Conservation (phyloP, 163 green algal genomes). For the Scenedesmus sp. region DNA sequence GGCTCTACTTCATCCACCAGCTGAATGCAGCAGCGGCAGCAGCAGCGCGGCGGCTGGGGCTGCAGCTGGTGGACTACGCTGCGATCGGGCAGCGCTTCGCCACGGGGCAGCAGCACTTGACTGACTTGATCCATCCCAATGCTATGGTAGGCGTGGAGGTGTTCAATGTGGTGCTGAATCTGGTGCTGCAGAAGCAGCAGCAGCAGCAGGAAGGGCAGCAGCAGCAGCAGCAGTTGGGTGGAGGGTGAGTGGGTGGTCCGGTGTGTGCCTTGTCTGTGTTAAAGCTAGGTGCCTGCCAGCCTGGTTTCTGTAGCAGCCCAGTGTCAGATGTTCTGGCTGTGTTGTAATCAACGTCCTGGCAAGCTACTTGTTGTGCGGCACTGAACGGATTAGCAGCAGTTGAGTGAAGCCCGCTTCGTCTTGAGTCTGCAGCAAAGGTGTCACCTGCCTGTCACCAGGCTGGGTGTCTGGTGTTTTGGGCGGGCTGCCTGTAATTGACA, state of each 20-base stretch:
- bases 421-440: too few species aligned
- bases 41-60: slow-evolving; percentile 8
- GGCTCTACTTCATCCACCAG: slow-evolving; percentile 45
- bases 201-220: not conserved
- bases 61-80: slow-evolving; percentile 53
- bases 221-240: not conserved
- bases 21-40: slow-evolving; percentile 49
- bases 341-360: not conserved
- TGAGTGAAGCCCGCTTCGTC: too few species aligned
- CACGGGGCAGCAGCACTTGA: slow-evolving; percentile 35
- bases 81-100: slow-evolving; percentile 8
- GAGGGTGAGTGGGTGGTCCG: not conserved
- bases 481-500: not conserved
- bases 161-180: slow-evolving; percentile 41
- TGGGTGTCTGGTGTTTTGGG: not conserved
- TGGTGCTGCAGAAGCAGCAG: slow-evolving; percentile 10
- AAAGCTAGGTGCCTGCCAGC: not conserved
- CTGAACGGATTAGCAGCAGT: too few species aligned
- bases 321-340: not conserved
- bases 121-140: slow-evolving; percentile 43
- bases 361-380: not conserved
- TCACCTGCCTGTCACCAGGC: not conserved
- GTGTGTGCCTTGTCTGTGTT: not conserved
- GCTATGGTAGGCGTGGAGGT: slow-evolving; percentile 29
- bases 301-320: not conserved